Evolutionary conservation across 176 grass and related monocot species (phyloP).

Genomic region (Carex pumila): DNA sequence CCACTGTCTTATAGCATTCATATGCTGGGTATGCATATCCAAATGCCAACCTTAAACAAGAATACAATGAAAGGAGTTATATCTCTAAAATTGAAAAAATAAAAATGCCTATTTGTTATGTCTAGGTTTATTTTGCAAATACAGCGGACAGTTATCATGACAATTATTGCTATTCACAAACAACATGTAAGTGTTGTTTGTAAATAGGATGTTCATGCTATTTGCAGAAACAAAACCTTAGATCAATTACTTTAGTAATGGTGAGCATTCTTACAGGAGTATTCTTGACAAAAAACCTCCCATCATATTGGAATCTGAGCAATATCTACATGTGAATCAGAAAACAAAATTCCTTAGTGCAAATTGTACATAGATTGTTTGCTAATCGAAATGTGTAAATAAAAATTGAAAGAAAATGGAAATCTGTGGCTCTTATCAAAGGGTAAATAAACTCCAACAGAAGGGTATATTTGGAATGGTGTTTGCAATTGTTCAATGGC

Average conservation of each 20-base stretch:
- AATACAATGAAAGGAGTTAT: neutral
- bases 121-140: neutral
- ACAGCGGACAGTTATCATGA: neutral
- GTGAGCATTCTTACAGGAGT: constrained; percentile 43
- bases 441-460: neutral
- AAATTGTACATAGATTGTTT: neutral
- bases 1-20: constrained; percentile 99
- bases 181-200: neutral
- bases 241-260: neutral
- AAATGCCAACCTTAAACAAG: constrained; percentile 49
- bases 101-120: neutral
- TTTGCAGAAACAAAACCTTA: neutral
- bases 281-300: constrained; percentile 74
- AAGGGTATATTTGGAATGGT: neutral
- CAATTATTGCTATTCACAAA: neutral
- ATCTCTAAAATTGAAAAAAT: constrained; percentile 7
- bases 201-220: neutral
- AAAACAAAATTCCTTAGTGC: neutral
- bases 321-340: constrained; percentile 10
- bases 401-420: constrained; percentile 1
- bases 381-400: neutral
- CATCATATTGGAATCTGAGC: constrained; percentile 43
- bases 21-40: constrained; percentile 98
- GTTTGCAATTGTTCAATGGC: neutral
- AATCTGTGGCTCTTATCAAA: neutral